Evolutionary conservation across 75 land plant genomes (phyloP).

Genomic region (Chamaecyparis obtusa): DNA sequence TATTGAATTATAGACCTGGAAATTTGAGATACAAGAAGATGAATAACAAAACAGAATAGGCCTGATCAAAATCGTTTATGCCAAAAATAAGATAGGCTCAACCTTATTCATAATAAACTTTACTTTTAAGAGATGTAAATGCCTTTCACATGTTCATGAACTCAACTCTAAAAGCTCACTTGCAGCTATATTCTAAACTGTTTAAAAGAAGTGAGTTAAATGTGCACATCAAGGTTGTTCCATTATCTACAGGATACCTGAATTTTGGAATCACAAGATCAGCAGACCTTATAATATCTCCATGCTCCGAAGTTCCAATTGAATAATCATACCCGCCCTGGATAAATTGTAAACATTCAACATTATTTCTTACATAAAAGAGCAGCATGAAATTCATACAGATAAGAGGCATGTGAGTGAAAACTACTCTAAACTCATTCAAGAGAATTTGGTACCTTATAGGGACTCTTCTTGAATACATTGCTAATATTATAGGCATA

Average conservation of each 20-base stretch:
- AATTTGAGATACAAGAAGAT: too few relatives aligned
- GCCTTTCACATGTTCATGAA: background rate
- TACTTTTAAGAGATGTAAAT: background rate
- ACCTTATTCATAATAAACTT: background rate
- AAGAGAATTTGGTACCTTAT: constrained; percentile 42
- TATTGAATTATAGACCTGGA: too few relatives aligned
- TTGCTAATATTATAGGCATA: constrained; percentile 67
- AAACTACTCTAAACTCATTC: background rate
- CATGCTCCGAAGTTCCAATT: constrained; percentile 98
- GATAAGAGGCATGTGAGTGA: background rate
- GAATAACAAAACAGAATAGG: too few relatives aligned
- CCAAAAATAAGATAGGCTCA: background rate
- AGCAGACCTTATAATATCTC: constrained; percentile 53
- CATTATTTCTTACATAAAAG: background rate
- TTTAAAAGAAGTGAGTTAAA: background rate
- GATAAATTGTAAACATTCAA: constrained; percentile 12
- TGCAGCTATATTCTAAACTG: background rate
- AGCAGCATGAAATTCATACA: background rate
- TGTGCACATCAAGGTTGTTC: background rate
- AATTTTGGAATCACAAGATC: constrained; percentile 72
- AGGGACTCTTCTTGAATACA: constrained; percentile 63
- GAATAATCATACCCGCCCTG: constrained; percentile 87
- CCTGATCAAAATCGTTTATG: background rate
- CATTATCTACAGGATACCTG: constrained; percentile 43
- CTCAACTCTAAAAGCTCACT: background rate